Evolutionary conservation across 2,329 filamentous ascomycete genomes (phyloP).

Genomic region (Beauveria bassiana): DNA sequence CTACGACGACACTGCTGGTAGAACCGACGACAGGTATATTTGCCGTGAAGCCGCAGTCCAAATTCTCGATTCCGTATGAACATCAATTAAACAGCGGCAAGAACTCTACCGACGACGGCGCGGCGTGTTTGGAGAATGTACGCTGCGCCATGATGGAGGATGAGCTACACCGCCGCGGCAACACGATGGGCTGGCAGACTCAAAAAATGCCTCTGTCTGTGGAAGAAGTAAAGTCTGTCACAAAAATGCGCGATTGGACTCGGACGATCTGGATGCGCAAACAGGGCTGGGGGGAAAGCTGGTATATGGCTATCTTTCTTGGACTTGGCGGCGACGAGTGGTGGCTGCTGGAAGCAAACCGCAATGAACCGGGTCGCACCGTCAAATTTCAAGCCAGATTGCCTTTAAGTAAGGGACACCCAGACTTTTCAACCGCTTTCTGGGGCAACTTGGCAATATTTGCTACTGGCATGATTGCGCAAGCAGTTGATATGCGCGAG

Average conservation of each 20-base stretch:
- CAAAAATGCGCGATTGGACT: constrained; percentile 56
- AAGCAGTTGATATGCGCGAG: constrained; percentile 40
- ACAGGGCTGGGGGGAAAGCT: constrained; percentile 61
- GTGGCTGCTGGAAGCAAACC: constrained; percentile 62
- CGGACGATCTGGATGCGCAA: constrained; percentile 63
- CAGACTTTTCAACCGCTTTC: constrained; percentile 40
- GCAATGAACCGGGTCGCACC: constrained; percentile 18
- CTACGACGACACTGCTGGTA: constrained; percentile 55
- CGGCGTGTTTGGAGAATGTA: constrained; percentile 50
- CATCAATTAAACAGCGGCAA: constrained; percentile 53
- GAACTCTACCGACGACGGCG: constrained; percentile 50
- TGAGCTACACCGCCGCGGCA: constrained; percentile 52
- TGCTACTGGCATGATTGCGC: constrained; percentile 42
- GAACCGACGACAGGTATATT: constrained; percentile 75
- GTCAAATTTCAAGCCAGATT: constrained; percentile 31
- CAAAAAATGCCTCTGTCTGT: constrained; percentile 39
- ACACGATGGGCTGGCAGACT: constrained; percentile 56
- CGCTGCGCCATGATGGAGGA: constrained; percentile 55
- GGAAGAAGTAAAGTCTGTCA: constrained; percentile 50
- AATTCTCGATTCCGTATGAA: constrained; percentile 50
- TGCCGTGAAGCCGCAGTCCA: constrained; percentile 58
- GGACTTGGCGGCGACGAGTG: constrained; percentile 68
- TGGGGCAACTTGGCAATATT: constrained; percentile 45
- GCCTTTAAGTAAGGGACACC: constrained; percentile 35
- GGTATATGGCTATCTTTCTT: constrained; percentile 65